Conservation (phyloP, 257 asterid species). For the Solanum pennellii region DNA sequence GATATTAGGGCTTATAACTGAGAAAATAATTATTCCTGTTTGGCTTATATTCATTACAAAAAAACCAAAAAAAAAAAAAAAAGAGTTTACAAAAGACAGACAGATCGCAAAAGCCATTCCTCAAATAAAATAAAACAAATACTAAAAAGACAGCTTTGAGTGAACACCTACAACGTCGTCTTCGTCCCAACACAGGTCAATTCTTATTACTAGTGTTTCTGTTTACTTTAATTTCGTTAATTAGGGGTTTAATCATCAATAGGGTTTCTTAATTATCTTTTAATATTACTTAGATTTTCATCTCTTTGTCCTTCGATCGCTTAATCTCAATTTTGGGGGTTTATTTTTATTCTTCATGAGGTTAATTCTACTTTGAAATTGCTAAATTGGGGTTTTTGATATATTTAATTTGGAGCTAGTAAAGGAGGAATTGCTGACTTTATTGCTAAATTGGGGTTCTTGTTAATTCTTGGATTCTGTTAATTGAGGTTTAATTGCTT, state of each 20-base stretch:
- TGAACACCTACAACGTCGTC: constrained; percentile 9
- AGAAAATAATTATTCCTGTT: constrained; percentile 3
- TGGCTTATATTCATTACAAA: neutral
- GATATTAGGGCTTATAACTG: neutral
- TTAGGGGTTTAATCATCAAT: neutral
- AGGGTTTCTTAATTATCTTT: constrained; percentile 8
- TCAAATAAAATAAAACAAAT: neutral
- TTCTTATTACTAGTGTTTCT: constrained; percentile 3
- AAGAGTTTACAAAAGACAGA: neutral
- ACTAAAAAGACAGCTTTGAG: neutral
- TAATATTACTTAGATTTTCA: neutral
- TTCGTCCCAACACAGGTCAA: constrained; percentile 29
- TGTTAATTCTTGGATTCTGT: neutral
- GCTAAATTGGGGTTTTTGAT: neutral
- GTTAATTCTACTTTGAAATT: neutral
- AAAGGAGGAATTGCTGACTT: neutral
- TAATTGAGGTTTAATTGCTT: neutral
- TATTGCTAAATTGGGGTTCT: neutral
- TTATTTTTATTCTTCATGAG: neutral
- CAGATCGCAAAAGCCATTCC: neutral
- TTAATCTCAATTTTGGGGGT: neutral
- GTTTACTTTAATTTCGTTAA: neutral
- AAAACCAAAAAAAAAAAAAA: neutral
- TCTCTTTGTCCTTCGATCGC: neutral
- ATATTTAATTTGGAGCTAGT: neutral